A percentile compares a stretch with the other conserved stretches of the same genome.
These are phyloP conservation scores for Pythium aristosporum DNA, from an alignment of 352 stramenopile genomes.

Conservation along the genomic window DNA sequence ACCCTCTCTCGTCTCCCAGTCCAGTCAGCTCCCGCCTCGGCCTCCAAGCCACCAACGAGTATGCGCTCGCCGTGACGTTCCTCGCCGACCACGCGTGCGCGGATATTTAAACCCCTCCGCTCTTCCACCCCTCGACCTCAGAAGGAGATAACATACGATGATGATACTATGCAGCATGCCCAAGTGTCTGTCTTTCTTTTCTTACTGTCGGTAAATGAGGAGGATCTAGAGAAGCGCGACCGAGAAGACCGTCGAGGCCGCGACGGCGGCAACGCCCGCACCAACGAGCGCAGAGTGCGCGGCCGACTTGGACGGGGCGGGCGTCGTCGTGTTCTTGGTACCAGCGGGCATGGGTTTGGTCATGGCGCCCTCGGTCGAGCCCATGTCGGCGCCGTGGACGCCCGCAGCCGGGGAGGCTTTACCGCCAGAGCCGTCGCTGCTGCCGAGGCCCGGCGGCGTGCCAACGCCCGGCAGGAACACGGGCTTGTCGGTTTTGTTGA, in stretches of 20 bases:
- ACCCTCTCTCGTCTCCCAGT: background rate
- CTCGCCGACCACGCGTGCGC: slow-evolving; percentile 15
- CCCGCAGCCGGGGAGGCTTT: background rate
- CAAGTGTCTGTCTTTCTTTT: background rate
- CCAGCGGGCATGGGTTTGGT: background rate
- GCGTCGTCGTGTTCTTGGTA: slow-evolving; percentile 10
- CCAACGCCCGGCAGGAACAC: slow-evolving; percentile 26
- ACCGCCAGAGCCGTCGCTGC: slow-evolving; percentile 8
- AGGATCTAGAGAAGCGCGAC: slow-evolving; percentile 7
- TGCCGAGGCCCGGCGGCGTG: slow-evolving; percentile 14
- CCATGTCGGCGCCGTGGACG: background rate
- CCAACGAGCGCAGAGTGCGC: background rate
- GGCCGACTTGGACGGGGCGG: slow-evolving; percentile 7
- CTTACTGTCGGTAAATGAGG: background rate
- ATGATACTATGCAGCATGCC: background rate
- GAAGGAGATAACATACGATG: slow-evolving; percentile 6
- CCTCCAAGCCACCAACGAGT: background rate
- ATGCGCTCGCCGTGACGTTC: slow-evolving; percentile 20
- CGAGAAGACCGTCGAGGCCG: slow-evolving; percentile 2
- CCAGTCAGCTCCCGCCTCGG: background rate
- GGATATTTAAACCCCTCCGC: slow-evolving; percentile 24
- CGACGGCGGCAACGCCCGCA: background rate
- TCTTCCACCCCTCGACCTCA: background rate
- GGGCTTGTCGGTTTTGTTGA: slow-evolving; percentile 1
- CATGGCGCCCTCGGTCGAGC: background rate